These are phyloP conservation scores for Candida tammaniensis DNA, from an alignment of 805 yeast species.

Conservation along the genomic window DNA sequence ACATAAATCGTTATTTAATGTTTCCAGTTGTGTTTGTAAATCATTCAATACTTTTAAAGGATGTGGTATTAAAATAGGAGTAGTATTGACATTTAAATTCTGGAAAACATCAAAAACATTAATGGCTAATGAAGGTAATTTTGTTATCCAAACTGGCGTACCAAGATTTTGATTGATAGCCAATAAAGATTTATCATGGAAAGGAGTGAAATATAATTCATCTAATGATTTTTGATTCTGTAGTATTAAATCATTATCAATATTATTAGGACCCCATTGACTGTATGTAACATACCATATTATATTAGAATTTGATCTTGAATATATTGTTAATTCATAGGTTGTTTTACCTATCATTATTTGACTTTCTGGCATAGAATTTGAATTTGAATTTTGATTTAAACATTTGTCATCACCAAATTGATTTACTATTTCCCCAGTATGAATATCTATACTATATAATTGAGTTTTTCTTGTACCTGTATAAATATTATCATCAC, in stretches of 20 bases:
- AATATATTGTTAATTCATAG: conserved; percentile 73
- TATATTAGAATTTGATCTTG: conserved; percentile 52
- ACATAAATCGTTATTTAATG: conserved; percentile 34
- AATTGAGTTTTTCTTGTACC: conserved; percentile 78
- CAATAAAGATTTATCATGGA: conserved; percentile 73
- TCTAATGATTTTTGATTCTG: conserved; percentile 56
- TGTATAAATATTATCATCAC: conserved; percentile 82
- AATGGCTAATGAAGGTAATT: conserved; percentile 68
- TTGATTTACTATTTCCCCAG: conserved; percentile 69
- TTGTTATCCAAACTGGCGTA: conserved; percentile 76
- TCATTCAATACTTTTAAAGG: conserved; percentile 49
- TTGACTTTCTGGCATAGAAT: conserved; percentile 26
- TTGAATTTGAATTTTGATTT: conserved; percentile 17
- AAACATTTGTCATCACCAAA: conserved; percentile 50
- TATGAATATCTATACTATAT: conserved; percentile 65
- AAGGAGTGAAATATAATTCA: conserved; percentile 76
- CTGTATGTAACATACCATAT: conserved; percentile 86
- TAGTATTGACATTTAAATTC: no score
- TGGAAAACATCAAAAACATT: conserved; percentile 74
- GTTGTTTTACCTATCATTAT: conserved; percentile 69
- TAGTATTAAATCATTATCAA: conserved; percentile 57
- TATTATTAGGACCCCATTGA: conserved; percentile 88
- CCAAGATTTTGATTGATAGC: conserved; percentile 71
- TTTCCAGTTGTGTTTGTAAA: conserved; percentile 22
- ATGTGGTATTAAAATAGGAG: conserved; percentile 66